Conservation (phyloP, 257 asterid genomes). For the Fraxinus quadrangulata region DNA sequence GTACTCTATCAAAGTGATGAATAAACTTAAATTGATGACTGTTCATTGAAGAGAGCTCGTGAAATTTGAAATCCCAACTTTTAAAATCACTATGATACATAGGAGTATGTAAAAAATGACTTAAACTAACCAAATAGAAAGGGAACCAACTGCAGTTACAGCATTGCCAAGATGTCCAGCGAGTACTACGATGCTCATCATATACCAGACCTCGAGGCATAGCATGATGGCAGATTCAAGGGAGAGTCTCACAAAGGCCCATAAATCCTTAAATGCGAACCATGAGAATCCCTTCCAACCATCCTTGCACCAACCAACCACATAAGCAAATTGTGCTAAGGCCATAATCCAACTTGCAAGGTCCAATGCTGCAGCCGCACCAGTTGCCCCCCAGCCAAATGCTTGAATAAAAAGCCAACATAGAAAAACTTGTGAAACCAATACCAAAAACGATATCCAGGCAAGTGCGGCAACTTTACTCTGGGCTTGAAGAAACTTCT, state of each 20-base stretch:
- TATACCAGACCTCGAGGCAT: slow-evolving; percentile 56
- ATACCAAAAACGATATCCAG: slow-evolving; percentile 36
- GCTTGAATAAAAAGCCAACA: slow-evolving; percentile 43
- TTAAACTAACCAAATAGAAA: slow-evolving; percentile 47
- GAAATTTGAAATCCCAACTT: too few species aligned
- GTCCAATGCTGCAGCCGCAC: slow-evolving; percentile 44
- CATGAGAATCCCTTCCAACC: slow-evolving; percentile 55
- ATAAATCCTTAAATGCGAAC: slow-evolving; percentile 45
- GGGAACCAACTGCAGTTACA: slow-evolving; percentile 51
- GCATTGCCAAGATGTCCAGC: slow-evolving; percentile 54
- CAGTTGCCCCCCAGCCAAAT: slow-evolving; percentile 39
- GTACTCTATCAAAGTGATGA: too few species aligned
- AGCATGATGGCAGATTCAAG: slow-evolving; percentile 50
- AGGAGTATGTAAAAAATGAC: background rate
- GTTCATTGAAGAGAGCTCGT: background rate
- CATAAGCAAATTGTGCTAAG: slow-evolving; percentile 42
- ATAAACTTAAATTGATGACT: too few species aligned
- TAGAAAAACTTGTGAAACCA: slow-evolving; percentile 30
- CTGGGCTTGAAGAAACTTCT: slow-evolving; percentile 55
- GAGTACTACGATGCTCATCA: slow-evolving; percentile 51
- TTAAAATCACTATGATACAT: background rate
- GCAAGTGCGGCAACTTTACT: slow-evolving; percentile 45
- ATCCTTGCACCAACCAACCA: slow-evolving; percentile 53
- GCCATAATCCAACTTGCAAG: slow-evolving; percentile 41
- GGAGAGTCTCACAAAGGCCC: slow-evolving; percentile 57